These are phyloP conservation scores for Solanum aculeatissimum DNA, from an alignment of 305 asterid genomes.

Conservation along the genomic window DNA sequence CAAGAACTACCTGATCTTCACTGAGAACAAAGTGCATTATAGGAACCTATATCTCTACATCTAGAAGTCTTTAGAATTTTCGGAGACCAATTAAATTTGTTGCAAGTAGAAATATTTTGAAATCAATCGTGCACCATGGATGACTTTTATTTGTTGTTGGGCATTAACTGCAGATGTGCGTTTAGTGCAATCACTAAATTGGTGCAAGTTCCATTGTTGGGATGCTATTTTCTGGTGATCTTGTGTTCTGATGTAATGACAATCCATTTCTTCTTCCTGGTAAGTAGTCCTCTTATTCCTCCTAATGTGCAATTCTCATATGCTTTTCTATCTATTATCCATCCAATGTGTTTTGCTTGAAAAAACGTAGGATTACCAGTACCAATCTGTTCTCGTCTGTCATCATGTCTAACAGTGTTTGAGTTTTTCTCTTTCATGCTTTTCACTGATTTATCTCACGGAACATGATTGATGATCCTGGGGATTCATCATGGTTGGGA, in stretches of 20 bases:
- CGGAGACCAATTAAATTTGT: neutral
- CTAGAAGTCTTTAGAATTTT: neutral
- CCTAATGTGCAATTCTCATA: neutral
- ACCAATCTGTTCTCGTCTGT: neutral
- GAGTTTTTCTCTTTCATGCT: neutral
- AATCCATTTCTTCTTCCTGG: conserved; percentile 97
- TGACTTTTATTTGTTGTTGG: neutral
- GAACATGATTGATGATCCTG: neutral
- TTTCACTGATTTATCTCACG: neutral
- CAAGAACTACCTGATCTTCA: neutral
- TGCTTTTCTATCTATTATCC: neutral
- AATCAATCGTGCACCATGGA: neutral
- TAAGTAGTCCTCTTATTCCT: conserved; percentile 9
- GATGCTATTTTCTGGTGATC: conserved; percentile 92
- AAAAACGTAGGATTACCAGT: neutral
- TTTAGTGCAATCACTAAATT: conserved; percentile 74
- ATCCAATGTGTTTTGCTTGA: neutral
- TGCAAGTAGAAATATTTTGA: neutral
- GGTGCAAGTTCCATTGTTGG: conserved; percentile 59
- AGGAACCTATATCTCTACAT: neutral
- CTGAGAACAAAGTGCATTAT: neutral
- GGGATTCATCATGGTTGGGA: neutral
- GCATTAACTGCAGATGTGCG: conserved; percentile 55
- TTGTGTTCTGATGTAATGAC: conserved; percentile 96
- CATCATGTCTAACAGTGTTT: neutral